phyloP scores from a whole-genome alignment of 2,329 filamentous ascomycete species.

The Coniochaeta pulveracea region DNA sequence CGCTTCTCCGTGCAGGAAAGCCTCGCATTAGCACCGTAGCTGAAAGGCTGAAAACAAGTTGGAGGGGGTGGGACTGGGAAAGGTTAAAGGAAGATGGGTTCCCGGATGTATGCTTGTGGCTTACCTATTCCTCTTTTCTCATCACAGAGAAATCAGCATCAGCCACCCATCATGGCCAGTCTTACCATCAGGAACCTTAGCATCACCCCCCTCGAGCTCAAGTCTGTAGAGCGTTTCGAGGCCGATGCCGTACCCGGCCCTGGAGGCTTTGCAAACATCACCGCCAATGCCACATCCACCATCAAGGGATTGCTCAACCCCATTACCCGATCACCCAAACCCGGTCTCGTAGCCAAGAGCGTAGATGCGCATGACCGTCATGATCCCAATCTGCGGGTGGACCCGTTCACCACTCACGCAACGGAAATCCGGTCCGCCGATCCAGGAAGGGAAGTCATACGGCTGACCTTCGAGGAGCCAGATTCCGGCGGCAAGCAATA shows the following conservation, averaged over 20 bases:
- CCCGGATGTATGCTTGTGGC: no score
- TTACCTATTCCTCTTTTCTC: no score
- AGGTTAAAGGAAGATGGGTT: no score
- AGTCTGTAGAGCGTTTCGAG: conserved; percentile 61
- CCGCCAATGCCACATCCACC: conserved; percentile 18
- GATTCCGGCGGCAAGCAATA: conserved; percentile 43
- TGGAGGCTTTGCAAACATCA: conserved; percentile 33
- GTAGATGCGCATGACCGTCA: conserved; percentile 24
- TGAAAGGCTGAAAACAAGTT: no score
- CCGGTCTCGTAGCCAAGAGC: conserved; percentile 12
- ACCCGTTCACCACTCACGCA: conserved; percentile 54
- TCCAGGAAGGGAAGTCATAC: conserved; percentile 52
- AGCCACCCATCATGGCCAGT: conserved; percentile 27
- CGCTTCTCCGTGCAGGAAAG: no score
- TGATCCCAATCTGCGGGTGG: conserved; percentile 48
- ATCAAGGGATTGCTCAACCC: conserved; percentile 30
- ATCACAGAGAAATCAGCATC: no score
- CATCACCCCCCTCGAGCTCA: conserved; percentile 59
- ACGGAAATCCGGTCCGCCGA: conserved; percentile 53
- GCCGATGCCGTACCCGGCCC: conserved; percentile 29
- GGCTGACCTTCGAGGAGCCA: conserved; percentile 59
- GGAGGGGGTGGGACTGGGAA: no score
- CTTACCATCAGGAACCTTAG: conserved; percentile 79
- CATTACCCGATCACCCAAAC: conserved; percentile 16
- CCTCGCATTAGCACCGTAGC: no score